Percentiles rank a stretch among this genome's conserved stretches.
phyloP scores from a whole-genome alignment of 139 green algal genomes.

The Chlorella sp. region DNA sequence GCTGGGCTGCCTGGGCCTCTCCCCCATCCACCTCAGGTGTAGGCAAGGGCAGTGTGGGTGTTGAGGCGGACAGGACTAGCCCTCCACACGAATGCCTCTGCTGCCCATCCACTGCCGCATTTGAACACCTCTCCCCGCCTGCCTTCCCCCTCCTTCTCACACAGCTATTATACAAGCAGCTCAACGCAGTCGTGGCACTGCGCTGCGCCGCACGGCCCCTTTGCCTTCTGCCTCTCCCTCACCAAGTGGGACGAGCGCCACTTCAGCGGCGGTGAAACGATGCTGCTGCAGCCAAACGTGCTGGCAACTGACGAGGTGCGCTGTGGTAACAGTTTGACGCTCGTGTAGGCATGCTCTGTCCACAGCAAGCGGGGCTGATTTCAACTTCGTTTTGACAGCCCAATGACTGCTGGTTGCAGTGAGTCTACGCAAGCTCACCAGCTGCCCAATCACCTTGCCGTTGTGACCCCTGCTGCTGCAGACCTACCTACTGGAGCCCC shows the following conservation, averaged over 20 bases:
- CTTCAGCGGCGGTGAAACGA: slow-evolving; percentile 82
- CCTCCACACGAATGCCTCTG: too few species aligned
- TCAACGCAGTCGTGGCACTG: slow-evolving; percentile 41
- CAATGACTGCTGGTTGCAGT: too few species aligned
- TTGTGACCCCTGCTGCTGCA: slow-evolving; percentile 15
- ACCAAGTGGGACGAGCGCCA: slow-evolving; percentile 68
- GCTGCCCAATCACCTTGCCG: too few species aligned
- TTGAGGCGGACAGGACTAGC: too few species aligned
- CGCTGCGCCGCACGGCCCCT: slow-evolving; percentile 51
- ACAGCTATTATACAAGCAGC: slow-evolving; percentile 73
- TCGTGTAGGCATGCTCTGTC: too few species aligned
- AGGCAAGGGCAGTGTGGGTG: neutral
- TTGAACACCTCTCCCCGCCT: neutral
- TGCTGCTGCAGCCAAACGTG: slow-evolving; percentile 52
- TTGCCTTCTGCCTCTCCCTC: slow-evolving; percentile 83
- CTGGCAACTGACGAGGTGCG: neutral
- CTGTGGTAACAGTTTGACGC: too few species aligned
- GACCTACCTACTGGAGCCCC: slow-evolving; percentile 60
- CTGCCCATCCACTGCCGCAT: too few species aligned
- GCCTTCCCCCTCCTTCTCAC: neutral
- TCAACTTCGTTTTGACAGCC: too few species aligned
- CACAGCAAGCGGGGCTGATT: too few species aligned
- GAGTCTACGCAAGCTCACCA: too few species aligned
- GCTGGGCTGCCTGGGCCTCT: slow-evolving; percentile 82
- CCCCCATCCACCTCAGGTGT: slow-evolving; percentile 76